phyloP scores from a whole-genome alignment of 768 basidiomycete genomes.

The Tylopilus rubrobrunneus region DNA sequence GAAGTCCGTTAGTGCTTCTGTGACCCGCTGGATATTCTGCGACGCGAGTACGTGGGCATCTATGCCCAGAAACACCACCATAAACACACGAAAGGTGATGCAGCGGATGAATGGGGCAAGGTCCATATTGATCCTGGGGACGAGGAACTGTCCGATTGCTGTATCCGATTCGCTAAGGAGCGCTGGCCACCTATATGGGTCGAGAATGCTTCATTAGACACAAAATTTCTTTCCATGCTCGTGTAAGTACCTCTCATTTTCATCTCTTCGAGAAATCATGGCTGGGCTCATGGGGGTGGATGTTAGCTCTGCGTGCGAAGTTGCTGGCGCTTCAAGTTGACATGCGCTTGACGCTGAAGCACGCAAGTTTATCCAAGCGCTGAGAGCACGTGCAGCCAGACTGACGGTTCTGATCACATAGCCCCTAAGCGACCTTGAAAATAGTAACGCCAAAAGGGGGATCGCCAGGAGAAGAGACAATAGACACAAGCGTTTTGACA shows the following conservation, averaged over 20 bases:
- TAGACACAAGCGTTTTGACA: conserved; percentile 13
- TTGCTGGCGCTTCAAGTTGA: conserved; percentile 5
- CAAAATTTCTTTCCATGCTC: background rate
- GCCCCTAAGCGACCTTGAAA: background rate
- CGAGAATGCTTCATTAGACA: conserved; percentile 2
- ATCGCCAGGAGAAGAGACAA: conserved; percentile 13
- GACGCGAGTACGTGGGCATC: conserved; percentile 21
- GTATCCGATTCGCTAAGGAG: conserved; percentile 12
- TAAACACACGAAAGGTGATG: conserved; percentile 40
- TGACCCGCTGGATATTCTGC: conserved; percentile 35
- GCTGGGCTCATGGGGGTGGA: conserved; percentile 3
- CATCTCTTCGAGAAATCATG: background rate
- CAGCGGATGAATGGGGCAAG: conserved; percentile 43
- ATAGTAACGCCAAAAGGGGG: background rate
- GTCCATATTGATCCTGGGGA: conserved; percentile 11
- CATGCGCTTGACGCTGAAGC: conserved; percentile 4
- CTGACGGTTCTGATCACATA: background rate
- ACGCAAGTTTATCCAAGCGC: background rate
- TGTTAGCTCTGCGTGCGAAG: background rate
- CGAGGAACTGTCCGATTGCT: conserved; percentile 11
- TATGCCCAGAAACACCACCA: conserved; percentile 39
- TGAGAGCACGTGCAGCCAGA: conserved; percentile 16
- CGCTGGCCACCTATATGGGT: conserved; percentile 12
- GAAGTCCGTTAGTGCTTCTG: conserved; percentile 39
- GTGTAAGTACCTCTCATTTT: conserved; percentile 14